phyloP scores from a whole-genome alignment of 441 rosid genomes.

The Adansonia madagascariensis region DNA sequence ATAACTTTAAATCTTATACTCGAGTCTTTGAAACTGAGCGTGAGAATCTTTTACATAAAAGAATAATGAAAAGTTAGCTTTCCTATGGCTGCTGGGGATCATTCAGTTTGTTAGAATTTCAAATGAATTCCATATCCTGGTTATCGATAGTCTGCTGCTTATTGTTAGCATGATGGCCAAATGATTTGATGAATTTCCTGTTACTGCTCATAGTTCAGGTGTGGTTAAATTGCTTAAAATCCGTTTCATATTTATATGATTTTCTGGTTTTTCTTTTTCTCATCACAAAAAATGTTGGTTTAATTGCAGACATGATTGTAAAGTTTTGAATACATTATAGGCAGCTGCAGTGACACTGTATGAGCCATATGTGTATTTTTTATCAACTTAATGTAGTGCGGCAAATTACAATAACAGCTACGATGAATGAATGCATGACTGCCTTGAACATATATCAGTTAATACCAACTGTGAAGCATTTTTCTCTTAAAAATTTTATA shows the following conservation, averaged over 20 bases:
- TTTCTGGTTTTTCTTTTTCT: neutral
- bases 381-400: neutral
- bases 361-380: no score
- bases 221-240: neutral
- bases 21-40: neutral
- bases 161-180: neutral
- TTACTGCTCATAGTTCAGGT: neutral
- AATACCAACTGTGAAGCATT: neutral
- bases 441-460: neutral
- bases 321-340: neutral
- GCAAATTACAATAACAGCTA: neutral
- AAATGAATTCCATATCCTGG: neutral
- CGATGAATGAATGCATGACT: neutral
- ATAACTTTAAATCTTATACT: neutral
- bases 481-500: neutral
- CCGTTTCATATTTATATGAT: neutral
- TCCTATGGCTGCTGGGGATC: neutral
- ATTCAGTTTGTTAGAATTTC: neutral
- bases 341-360: neutral
- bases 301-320: neutral
- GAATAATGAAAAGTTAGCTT: slow-evolving; percentile 2
- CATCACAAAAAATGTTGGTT: neutral
- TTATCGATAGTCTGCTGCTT: no score
- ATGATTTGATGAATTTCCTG: neutral
- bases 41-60: neutral